Evolutionary conservation across 306 rosid species (phyloP).

Genomic region (Geum urbanum): DNA sequence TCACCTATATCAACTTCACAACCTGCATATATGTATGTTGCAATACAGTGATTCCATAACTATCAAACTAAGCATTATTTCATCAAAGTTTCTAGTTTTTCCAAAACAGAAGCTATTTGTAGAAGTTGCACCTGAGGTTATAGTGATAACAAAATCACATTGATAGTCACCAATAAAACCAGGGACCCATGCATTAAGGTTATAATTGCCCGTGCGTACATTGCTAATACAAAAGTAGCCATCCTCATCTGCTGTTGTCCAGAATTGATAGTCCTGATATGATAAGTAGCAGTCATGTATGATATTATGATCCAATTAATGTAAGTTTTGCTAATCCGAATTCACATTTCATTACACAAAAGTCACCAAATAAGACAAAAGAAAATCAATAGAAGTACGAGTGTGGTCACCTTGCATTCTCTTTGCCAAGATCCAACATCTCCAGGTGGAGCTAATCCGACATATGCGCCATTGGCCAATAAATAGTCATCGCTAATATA

Average conservation of each 20-base stretch:
- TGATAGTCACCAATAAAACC: slow-evolving; percentile 86
- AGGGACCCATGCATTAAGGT: slow-evolving; percentile 79
- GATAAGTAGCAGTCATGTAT: neutral
- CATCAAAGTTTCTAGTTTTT: neutral
- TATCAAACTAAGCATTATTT: neutral
- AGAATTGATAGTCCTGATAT: slow-evolving; percentile 69
- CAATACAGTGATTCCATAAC: neutral
- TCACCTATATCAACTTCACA: slow-evolving; percentile 47
- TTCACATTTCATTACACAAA: neutral
- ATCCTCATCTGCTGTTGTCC: slow-evolving; percentile 65
- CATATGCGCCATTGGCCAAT: slow-evolving; percentile 38
- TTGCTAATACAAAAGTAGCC: slow-evolving; percentile 59
- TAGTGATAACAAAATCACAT: slow-evolving; percentile 40
- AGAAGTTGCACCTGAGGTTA: slow-evolving; percentile 47
- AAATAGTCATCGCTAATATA: slow-evolving; percentile 26
- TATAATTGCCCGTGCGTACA: slow-evolving; percentile 48
- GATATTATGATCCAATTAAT: neutral
- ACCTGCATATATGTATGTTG: slow-evolving; percentile 36
- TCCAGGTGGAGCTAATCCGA: slow-evolving; percentile 52
- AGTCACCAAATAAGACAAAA: neutral
- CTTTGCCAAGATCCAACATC: slow-evolving; percentile 55
- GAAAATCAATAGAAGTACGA: no score
- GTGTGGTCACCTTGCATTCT: slow-evolving; percentile 68
- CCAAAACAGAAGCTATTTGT: neutral
- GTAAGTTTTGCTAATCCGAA: neutral